Conservation (phyloP, 257 asterid species). For the Solanum etuberosum region DNA sequence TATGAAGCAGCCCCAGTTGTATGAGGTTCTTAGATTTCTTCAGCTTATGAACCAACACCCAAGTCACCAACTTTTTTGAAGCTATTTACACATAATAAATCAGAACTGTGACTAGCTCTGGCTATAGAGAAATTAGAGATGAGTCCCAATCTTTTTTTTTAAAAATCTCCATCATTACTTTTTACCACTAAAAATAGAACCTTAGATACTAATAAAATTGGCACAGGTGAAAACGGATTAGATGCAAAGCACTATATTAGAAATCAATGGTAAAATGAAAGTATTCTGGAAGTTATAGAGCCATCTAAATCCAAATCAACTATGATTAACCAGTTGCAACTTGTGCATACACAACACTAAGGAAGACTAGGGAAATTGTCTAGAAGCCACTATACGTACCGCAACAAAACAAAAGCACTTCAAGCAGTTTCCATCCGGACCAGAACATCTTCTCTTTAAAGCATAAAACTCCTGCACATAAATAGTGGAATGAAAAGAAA, state of each 20-base stretch:
- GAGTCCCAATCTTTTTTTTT: not conserved
- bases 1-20: not conserved
- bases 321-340: not conserved
- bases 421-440: slow-evolving; percentile 68
- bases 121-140: not conserved
- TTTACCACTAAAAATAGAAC: not conserved
- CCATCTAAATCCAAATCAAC: not conserved
- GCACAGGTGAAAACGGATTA: not conserved
- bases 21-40: not conserved
- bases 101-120: not conserved
- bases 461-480: slow-evolving; percentile 76
- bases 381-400: slow-evolving; percentile 29
- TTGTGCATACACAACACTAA: not conserved
- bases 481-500: slow-evolving; percentile 11
- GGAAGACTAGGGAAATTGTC: not conserved
- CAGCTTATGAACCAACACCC: not conserved
- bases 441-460: slow-evolving; percentile 68
- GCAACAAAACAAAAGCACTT: slow-evolving; percentile 87
- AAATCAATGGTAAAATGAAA: not conserved
- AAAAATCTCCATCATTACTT: not conserved
- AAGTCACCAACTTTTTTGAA: not conserved
- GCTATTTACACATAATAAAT: not conserved
- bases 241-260: not conserved
- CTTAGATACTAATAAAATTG: not conserved
- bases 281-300: not conserved